Evolutionary conservation across 768 basidiomycete genomes (phyloP).

Genomic region (Rhizopogon vinicolor): DNA sequence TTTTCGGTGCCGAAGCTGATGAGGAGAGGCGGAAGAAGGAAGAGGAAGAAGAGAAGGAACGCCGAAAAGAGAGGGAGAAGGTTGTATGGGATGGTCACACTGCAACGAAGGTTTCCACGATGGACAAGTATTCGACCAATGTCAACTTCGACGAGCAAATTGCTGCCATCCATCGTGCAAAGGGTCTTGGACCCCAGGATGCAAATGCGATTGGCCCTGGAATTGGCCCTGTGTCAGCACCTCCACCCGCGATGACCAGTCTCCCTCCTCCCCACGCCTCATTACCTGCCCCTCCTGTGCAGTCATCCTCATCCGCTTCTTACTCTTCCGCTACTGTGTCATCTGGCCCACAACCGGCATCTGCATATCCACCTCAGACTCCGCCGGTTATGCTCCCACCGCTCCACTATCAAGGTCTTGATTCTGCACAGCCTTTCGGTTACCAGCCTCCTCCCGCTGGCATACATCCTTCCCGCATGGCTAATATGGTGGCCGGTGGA

Average conservation of each 20-base stretch:
- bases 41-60: constrained; percentile 80
- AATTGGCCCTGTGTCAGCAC: constrained; percentile 77
- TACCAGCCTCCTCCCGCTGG: constrained; percentile 67
- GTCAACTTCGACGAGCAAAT: constrained; percentile 99
- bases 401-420: constrained; percentile 79
- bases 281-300: constrained; percentile 63
- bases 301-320: constrained; percentile 35
- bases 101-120: constrained; percentile 84
- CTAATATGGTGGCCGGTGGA: constrained; percentile 49
- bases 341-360: constrained; percentile 89
- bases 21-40: constrained; percentile 85
- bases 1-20: constrained; percentile 92
- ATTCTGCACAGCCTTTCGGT: constrained; percentile 74
- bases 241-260: constrained; percentile 53
- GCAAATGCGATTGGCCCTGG: constrained; percentile 80
- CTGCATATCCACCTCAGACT: constrained; percentile 53
- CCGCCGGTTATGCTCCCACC: constrained; percentile 78
- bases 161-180: constrained; percentile 90
- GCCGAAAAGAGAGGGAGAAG: constrained; percentile 86
- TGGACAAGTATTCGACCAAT: constrained; percentile 89
- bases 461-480: constrained; percentile 66
- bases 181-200: constrained; percentile 84
- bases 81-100: constrained; percentile 99
- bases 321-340: constrained; percentile 85
- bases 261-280: constrained; percentile 70